Percentiles rank a stretch among this genome's conserved stretches.
These are phyloP conservation scores for Diutina sp. DNA, from an alignment of 1,139 yeast genomes.

Conservation along the genomic window DNA sequence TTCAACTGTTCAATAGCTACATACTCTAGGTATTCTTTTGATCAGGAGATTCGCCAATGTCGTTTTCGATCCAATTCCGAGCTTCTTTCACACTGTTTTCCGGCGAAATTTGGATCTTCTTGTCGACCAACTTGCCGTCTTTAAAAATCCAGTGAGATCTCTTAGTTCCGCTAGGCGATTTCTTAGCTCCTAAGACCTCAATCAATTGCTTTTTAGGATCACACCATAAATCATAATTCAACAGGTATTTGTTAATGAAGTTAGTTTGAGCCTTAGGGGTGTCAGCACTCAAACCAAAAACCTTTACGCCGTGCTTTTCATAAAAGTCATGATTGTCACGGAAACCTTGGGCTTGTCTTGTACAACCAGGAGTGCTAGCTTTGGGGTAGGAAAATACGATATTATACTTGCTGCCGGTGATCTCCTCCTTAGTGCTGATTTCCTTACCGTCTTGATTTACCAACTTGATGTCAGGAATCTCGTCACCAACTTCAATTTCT, in stretches of 20 bases:
- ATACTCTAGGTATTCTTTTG: neutral
- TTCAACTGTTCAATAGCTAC: neutral
- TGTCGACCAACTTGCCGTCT: slow-evolving; percentile 58
- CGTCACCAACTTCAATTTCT: slow-evolving; percentile 51
- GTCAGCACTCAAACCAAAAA: slow-evolving; percentile 67
- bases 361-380: slow-evolving; percentile 94
- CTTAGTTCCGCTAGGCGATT: slow-evolving; percentile 61
- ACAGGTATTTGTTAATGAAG: slow-evolving; percentile 58
- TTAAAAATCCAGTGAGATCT: slow-evolving; percentile 86
- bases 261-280: slow-evolving; percentile 60
- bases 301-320: slow-evolving; percentile 33
- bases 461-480: slow-evolving; percentile 52
- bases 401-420: slow-evolving; percentile 34
- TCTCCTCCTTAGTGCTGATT: slow-evolving; percentile 36
- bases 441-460: slow-evolving; percentile 56
- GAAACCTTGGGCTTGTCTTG: slow-evolving; percentile 85
- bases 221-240: slow-evolving; percentile 62
- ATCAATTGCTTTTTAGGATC: slow-evolving; percentile 67
- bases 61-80: neutral
- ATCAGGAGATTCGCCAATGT: neutral
- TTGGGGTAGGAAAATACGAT: slow-evolving; percentile 76
- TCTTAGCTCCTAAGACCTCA: slow-evolving; percentile 71
- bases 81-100: slow-evolving; percentile 17
- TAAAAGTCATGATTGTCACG: slow-evolving; percentile 52
- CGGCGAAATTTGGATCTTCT: slow-evolving; percentile 63